These are phyloP conservation scores for Buddleja alternifolia DNA, from an alignment of 257 asterid genomes.

Conservation along the genomic window DNA sequence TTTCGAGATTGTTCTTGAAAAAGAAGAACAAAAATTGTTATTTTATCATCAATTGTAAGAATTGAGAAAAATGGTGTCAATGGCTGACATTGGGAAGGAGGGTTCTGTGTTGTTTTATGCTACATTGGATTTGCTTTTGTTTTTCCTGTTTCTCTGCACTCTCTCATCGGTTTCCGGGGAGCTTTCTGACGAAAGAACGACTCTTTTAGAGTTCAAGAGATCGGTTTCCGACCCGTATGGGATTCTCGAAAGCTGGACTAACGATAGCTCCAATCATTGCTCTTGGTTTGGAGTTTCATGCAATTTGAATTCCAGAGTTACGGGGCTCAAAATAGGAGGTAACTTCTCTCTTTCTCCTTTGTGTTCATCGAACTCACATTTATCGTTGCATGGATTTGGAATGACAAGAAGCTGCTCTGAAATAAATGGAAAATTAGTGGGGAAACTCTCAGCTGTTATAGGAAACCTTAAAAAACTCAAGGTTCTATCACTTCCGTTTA, in stretches of 20 bases:
- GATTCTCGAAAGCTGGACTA: constrained; percentile 44
- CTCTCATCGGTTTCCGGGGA: constrained; percentile 34
- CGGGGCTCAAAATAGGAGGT: constrained; percentile 38
- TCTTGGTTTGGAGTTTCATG: constrained; percentile 53
- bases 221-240: constrained; percentile 45
- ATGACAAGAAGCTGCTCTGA: constrained; percentile 36
- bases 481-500: constrained; percentile 51
- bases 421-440: constrained; percentile 32
- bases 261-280: constrained; percentile 34
- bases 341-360: constrained; percentile 34
- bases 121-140: constrained; percentile 29
- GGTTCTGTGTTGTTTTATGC: constrained; percentile 22
- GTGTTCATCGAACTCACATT: constrained; percentile 30
- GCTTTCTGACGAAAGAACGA: constrained; percentile 35
- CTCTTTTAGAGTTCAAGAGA: constrained; percentile 41
- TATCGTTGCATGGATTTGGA: constrained; percentile 38
- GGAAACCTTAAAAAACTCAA: constrained; percentile 40
- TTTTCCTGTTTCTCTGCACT: constrained; percentile 28
- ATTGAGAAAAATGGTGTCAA: constrained; percentile 30
- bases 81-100: constrained; percentile 25
- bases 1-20: constrained; percentile 18
- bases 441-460: constrained; percentile 37
- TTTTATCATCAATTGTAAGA: not conserved
- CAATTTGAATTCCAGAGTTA: constrained; percentile 37
- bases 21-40: not conserved